phyloP scores from a whole-genome alignment of 192 early-diverging fungal species.

The Geranomyces variabilis region DNA sequence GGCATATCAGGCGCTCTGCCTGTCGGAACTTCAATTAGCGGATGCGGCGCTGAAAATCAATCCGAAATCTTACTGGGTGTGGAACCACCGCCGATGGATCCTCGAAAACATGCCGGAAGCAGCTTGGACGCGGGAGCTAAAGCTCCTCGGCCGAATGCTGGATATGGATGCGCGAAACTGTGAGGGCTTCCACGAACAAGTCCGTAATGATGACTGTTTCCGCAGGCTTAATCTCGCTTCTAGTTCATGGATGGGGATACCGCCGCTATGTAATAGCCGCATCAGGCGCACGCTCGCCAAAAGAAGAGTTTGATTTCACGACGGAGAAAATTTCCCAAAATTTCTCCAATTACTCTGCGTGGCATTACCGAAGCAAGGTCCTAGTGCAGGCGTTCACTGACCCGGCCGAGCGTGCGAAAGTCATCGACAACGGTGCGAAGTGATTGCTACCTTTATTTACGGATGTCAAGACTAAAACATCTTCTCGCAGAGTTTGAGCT shows the following conservation, averaged over 20 bases:
- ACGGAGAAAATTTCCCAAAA: slow-evolving; percentile 86
- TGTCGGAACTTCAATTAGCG: slow-evolving; percentile 75
- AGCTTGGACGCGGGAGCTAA: slow-evolving; percentile 79
- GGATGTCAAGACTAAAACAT: no score
- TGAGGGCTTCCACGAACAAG: slow-evolving; percentile 38
- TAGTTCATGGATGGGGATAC: slow-evolving; percentile 97
- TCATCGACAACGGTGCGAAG: slow-evolving; percentile 37
- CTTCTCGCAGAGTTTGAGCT: slow-evolving; percentile 70
- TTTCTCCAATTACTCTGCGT: slow-evolving; percentile 98
- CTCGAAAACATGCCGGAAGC: slow-evolving; percentile 75
- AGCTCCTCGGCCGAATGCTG: slow-evolving; percentile 76
- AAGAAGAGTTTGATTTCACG: slow-evolving; percentile 85
- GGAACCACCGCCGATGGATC: slow-evolving; percentile 95
- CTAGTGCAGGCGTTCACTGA: slow-evolving; percentile 43
- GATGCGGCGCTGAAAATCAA: slow-evolving; percentile 72
- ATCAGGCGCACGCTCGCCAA: slow-evolving; percentile 39
- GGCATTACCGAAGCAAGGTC: slow-evolving; percentile 92
- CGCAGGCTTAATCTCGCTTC: no score
- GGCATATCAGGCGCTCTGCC: slow-evolving; percentile 46
- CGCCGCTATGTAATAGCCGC: slow-evolving; percentile 80
- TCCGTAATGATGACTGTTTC: background rate
- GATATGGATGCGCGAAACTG: slow-evolving; percentile 92
- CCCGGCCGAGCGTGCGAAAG: slow-evolving; percentile 33
- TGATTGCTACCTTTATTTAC: slow-evolving; percentile 22
- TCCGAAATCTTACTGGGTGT: slow-evolving; percentile 98